These are phyloP conservation scores for Candida bentonensis DNA, from an alignment of 805 yeast species.

Conservation along the genomic window DNA sequence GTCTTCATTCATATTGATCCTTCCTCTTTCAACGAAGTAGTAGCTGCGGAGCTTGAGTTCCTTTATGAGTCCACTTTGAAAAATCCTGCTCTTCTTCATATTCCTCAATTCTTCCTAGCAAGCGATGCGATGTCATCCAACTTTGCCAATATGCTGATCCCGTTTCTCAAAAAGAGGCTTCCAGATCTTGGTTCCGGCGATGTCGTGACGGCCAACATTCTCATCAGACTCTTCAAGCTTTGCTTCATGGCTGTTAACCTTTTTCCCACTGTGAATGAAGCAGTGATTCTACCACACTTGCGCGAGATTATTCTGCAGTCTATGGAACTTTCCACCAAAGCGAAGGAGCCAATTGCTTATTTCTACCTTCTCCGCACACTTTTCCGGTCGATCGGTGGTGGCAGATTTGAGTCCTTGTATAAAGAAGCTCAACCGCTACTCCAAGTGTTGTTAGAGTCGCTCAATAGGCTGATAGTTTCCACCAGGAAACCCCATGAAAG, in stretches of 20 bases:
- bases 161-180: slow-evolving; percentile 59
- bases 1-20: slow-evolving; percentile 90
- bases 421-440: slow-evolving; percentile 85
- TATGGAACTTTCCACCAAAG: slow-evolving; percentile 61
- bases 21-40: slow-evolving; percentile 87
- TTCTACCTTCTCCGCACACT: slow-evolving; percentile 77
- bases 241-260: slow-evolving; percentile 93
- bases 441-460: slow-evolving; percentile 72
- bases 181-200: slow-evolving; percentile 72
- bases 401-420: slow-evolving; percentile 83
- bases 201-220: slow-evolving; percentile 58
- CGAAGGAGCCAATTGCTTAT: slow-evolving; percentile 83
- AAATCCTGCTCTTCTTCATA: slow-evolving; percentile 74
- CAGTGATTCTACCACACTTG: slow-evolving; percentile 77
- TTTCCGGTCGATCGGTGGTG: slow-evolving; percentile 93
- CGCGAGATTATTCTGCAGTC: slow-evolving; percentile 72
- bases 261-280: slow-evolving; percentile 74
- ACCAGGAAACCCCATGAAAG: slow-evolving; percentile 83
- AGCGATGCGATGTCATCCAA: slow-evolving; percentile 90
- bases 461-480: slow-evolving; percentile 68
- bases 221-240: slow-evolving; percentile 75
- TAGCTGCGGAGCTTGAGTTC: slow-evolving; percentile 63
- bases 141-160: slow-evolving; percentile 69
- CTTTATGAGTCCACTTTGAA: slow-evolving; percentile 66
- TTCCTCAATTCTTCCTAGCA: slow-evolving; percentile 88